Evolutionary conservation across 306 rosid genomes (phyloP), one percentile per base, ranked within the genome.

Genomic region (Quercus suber): DNA sequence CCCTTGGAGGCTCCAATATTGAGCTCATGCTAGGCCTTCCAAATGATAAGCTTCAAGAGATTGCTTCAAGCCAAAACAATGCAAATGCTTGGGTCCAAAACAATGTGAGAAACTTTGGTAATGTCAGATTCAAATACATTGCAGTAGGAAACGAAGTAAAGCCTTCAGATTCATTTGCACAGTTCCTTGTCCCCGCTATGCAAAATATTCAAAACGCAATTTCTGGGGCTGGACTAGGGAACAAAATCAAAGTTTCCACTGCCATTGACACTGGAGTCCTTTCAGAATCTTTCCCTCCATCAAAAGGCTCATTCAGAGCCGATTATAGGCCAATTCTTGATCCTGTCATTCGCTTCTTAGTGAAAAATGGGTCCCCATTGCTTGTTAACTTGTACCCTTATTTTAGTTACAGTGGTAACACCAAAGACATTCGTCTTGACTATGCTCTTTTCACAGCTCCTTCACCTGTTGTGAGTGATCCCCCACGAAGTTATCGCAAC

Each of bases 71-170:
- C 77, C 82, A 76, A 73, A 81, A 9, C 77, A 73, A 80, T 11
- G 90, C 90, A 45, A 23, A 86, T 21, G 73, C 11, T 13, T 89
- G 93, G 93, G 79, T 89, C 13, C 86, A 79, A 58, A 73, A 68
- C 49, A 76, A 86, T 15, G 41, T 89, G 4, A 49, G 19, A 76
- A 65, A 67, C 79, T 45, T 21, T 17, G 10, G 20, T 20, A 67
- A 87, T 51, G 93, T 89, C 51, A 87, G 19, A 35, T 81, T 89
- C 81, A 83, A 77, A 69, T 89, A 83, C 84, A 89, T 87, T 12
- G 73, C 85, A 0, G 91, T 90, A 5, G 93, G 91, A 56, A 90
- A 90, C 20, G 91, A 90, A 68, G 71, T 88, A 4, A 53, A 73
- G 4, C 82, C 90, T 4, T 6, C n/a, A 6, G 71, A 73, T 3